Evolutionary conservation across 345 rosid species (phyloP), one percentile per base, ranked within the genome.

Genomic region (Lagerstroemia speciosa): DNA sequence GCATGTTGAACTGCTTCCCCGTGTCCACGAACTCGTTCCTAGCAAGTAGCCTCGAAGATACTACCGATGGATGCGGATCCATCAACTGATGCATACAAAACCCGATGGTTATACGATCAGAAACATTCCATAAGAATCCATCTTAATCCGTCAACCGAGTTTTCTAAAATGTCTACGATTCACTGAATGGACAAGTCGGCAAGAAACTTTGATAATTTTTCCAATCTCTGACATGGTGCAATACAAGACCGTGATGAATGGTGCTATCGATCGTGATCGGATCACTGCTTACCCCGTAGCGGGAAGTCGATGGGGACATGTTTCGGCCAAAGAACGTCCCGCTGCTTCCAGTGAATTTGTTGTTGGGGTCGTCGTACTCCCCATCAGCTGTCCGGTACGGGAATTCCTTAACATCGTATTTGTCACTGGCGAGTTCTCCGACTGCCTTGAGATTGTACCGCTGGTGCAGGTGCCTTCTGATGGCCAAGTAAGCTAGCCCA

Each of bases 31-130:
- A 82, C 67, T 71, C 77, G 72, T 78, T 85, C 65, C 91, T 79
- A n/a, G 78, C 80, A 66, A 90, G 68, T 53, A 90, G 86, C 77
- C 81, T 88, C 46, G 84, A 74, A n/a, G 89, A 88, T 41, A 90
- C 88, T 8, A 84, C 77, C 65, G 85, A 78, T 76, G 96, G 96
- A 63, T 87, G 93, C 64, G 96, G 93, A 78, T 87, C 93, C 82
- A 82, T 55, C 36, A 84, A 76, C 91, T 90, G 78, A 6, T 71
- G 61, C 3, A 29, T 3, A 32, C 22, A 16, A 52, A 40, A 38
- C 2, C 5, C 17, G 46, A 41, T 41, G 46, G 46, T 48, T 48
- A 22, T 24, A 19, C 20, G 55, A 48, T 48, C 55, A 48, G 55
- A 24, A 48, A 17, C 20, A 48, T 19, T 19, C 48, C 48, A 16